Conservation (phyloP, 352 stramenopile genomes). For the Phytophthora chlamydospora region DNA sequence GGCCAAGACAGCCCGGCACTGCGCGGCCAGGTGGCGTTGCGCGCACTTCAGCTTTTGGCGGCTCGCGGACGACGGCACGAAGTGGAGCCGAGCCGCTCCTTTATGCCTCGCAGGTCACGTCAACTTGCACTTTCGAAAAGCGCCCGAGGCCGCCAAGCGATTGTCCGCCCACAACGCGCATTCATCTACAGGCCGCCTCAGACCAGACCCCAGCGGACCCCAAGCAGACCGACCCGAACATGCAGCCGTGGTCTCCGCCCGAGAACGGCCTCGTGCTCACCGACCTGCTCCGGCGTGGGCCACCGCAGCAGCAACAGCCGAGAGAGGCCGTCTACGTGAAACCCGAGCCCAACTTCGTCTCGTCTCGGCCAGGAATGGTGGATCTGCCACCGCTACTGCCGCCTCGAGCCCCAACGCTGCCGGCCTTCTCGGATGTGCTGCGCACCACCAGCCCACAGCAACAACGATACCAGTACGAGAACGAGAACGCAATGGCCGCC, state of each 20-base stretch:
- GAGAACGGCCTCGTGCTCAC: constrained; percentile 24
- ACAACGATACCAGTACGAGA: constrained; percentile 9
- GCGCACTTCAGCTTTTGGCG: constrained; percentile 9
- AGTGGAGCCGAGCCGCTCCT: constrained; percentile 20
- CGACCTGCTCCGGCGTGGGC: constrained; percentile 13
- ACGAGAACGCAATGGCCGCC: not conserved
- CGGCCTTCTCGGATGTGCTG: constrained; percentile 28
- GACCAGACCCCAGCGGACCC: not conserved
- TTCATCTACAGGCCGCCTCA: constrained; percentile 14
- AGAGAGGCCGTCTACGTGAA: constrained; percentile 18
- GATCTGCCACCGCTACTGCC: constrained; percentile 25
- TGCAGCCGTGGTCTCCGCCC: constrained; percentile 27
- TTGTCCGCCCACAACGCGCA: not conserved
- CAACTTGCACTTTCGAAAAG: constrained; percentile 35
- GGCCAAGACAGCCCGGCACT: constrained; percentile 12
- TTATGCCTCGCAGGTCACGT: constrained; percentile 26
- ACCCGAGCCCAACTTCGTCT: constrained; percentile 15
- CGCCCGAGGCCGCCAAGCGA: constrained; percentile 1
- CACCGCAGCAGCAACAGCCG: not conserved
- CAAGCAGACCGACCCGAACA: constrained; percentile 10
- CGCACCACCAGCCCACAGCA: constrained; percentile 13
- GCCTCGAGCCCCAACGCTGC: constrained; percentile 19
- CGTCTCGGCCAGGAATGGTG: constrained; percentile 4
- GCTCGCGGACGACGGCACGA: constrained; percentile 31
- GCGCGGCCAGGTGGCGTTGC: constrained; percentile 23